These are phyloP conservation scores for Apiospora malaysiana DNA, from an alignment of 2,329 filamentous ascomycete genomes.

Conservation along the genomic window DNA sequence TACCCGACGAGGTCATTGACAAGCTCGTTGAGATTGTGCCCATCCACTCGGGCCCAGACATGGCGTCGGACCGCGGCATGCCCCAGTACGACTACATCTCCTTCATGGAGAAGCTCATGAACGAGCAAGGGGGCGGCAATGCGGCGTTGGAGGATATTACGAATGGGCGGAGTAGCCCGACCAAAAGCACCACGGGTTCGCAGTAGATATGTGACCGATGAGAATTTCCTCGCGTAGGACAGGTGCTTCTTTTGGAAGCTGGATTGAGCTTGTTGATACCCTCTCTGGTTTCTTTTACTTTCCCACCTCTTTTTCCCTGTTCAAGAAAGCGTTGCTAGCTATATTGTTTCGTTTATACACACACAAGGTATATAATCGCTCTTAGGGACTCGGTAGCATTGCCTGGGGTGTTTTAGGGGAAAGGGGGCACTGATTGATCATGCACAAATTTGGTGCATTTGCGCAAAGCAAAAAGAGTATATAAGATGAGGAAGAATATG, in stretches of 20 bases:
- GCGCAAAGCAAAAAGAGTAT: slow-evolving; percentile 1
- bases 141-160: slow-evolving; percentile 33
- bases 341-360: slow-evolving; percentile 15
- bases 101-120: slow-evolving; percentile 91
- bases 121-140: slow-evolving; percentile 35
- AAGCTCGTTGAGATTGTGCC: slow-evolving; percentile 90
- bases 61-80: slow-evolving; percentile 81
- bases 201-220: slow-evolving; percentile 26
- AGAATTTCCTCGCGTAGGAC: neutral
- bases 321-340: slow-evolving; percentile 19
- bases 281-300: slow-evolving; percentile 10
- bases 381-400: slow-evolving; percentile 15
- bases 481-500: neutral
- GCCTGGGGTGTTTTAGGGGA: slow-evolving; percentile 8
- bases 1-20: slow-evolving; percentile 96
- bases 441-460: neutral
- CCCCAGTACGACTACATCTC: slow-evolving; percentile 95
- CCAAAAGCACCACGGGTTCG: slow-evolving; percentile 35
- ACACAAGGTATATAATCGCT: slow-evolving; percentile 15
- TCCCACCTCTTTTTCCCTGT: neutral
- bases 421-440: slow-evolving; percentile 15
- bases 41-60: slow-evolving; percentile 79
- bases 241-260: slow-evolving; percentile 1
- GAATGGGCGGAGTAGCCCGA: slow-evolving; percentile 39
- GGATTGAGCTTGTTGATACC: slow-evolving; percentile 17